Conservation (phyloP, 2,329 filamentous ascomycete genomes). For the Epichloe glyceriae region DNA sequence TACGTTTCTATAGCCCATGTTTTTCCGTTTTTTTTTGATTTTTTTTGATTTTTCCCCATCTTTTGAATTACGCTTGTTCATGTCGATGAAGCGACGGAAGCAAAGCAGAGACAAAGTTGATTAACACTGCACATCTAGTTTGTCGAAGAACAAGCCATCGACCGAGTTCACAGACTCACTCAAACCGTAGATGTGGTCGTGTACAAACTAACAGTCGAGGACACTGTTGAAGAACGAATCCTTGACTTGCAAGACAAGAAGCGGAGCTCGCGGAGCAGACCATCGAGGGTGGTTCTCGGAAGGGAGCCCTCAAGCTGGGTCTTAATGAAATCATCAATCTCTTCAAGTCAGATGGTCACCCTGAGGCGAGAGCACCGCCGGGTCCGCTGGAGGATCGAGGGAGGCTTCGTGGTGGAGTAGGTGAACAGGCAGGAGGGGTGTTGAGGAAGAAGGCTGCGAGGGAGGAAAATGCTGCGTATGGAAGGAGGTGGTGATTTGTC, state of each 20-base stretch:
- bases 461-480: slow-evolving; percentile 27
- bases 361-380: slow-evolving; percentile 6
- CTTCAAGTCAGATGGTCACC: slow-evolving; percentile 54
- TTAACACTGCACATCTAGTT: slow-evolving; percentile 39
- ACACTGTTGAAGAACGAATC: slow-evolving; percentile 87
- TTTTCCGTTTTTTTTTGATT: not conserved
- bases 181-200: slow-evolving; percentile 91
- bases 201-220: slow-evolving; percentile 80
- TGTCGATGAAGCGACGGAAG: too few relatives aligned
- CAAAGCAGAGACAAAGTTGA: not conserved
- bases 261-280: slow-evolving; percentile 82
- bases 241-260: slow-evolving; percentile 92
- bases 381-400: slow-evolving; percentile 3
- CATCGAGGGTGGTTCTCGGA: slow-evolving; percentile 69
- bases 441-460: slow-evolving; percentile 18
- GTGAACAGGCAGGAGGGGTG: slow-evolving; percentile 8
- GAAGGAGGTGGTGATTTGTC: slow-evolving; percentile 25
- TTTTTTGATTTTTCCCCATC: not conserved
- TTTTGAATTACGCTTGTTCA: not conserved
- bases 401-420: slow-evolving; percentile 5
- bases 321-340: slow-evolving; percentile 89
- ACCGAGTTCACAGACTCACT: slow-evolving; percentile 94
- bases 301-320: slow-evolving; percentile 65
- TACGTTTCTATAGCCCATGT: slow-evolving; percentile 26
- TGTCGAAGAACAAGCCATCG: slow-evolving; percentile 96